These are phyloP conservation scores for Yueomyces sp. DNA, from an alignment of 1,139 yeast species.

Conservation along the genomic window DNA sequence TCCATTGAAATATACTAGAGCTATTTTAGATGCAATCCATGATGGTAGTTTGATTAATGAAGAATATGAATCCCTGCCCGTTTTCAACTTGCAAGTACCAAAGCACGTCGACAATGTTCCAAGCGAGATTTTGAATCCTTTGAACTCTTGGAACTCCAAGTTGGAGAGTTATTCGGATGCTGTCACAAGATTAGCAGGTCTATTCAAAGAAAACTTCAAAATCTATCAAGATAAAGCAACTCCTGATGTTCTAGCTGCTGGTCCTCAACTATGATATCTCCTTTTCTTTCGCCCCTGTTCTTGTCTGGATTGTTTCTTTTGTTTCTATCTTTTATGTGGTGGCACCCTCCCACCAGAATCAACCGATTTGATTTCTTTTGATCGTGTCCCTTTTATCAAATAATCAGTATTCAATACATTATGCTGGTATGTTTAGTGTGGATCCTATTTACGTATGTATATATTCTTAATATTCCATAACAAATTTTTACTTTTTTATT, in stretches of 20 bases:
- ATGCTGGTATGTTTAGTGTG: too few relatives aligned
- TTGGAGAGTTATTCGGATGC: slow-evolving; percentile 40
- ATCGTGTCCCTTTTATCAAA: too few relatives aligned
- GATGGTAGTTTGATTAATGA: slow-evolving; percentile 74
- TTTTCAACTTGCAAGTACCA: slow-evolving; percentile 83
- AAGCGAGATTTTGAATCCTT: slow-evolving; percentile 72
- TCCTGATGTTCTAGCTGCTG: slow-evolving; percentile 82
- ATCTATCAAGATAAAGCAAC: slow-evolving; percentile 80
- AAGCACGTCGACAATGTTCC: slow-evolving; percentile 76
- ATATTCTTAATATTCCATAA: too few relatives aligned
- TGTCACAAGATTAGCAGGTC: slow-evolving; percentile 59
- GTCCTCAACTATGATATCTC: slow-evolving; percentile 36
- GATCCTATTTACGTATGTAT: too few relatives aligned
- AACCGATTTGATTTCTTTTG: too few relatives aligned
- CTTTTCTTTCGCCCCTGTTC: not conserved
- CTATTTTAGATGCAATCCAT: slow-evolving; percentile 90
- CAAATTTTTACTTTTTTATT: too few relatives aligned
- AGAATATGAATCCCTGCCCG: slow-evolving; percentile 74
- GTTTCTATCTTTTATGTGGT: not conserved
- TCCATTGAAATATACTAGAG: slow-evolving; percentile 95
- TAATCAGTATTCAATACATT: too few relatives aligned
- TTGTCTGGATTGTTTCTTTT: not conserved
- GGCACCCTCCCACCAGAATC: too few relatives aligned
- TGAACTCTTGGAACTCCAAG: slow-evolving; percentile 60
- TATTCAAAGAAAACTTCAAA: slow-evolving; percentile 77